A percentile compares a stretch with the other conserved stretches of the same genome.
Conservation (phyloP, 1,284 basidiomycete genomes). For the Trichosporon ovoides region DNA sequence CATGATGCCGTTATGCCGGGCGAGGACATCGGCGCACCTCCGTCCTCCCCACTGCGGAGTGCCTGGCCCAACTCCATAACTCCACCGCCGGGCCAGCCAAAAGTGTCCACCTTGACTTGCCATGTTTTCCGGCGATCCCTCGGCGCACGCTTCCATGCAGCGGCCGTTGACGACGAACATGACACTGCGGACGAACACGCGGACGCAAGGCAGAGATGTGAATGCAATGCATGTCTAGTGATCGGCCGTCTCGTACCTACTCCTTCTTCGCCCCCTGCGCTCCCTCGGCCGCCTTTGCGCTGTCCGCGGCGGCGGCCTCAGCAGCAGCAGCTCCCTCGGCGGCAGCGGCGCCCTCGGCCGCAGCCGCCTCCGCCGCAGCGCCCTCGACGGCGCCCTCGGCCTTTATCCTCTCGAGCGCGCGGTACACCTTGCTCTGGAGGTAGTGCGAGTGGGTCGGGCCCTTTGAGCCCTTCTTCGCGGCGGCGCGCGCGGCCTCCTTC, state of each 20-base stretch:
- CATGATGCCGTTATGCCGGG: too few species aligned
- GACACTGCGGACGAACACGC: background rate
- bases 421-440: slow-evolving; percentile 91
- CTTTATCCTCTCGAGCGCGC: slow-evolving; percentile 82
- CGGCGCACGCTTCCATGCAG: too few species aligned
- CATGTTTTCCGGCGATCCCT: too few species aligned
- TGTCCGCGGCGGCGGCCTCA: slow-evolving; percentile 18
- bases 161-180: too few species aligned
- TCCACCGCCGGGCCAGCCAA: too few species aligned
- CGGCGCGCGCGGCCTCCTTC: slow-evolving; percentile 9
- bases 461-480: slow-evolving; percentile 26
- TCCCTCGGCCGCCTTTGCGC: slow-evolving; percentile 6
- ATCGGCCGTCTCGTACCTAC: background rate
- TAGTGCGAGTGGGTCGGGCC: slow-evolving; percentile 67
- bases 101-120: too few species aligned
- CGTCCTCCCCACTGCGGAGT: too few species aligned
- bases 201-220: background rate
- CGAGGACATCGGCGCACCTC: too few species aligned
- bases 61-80: too few species aligned
- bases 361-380: slow-evolving; percentile 12
- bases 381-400: slow-evolving; percentile 34
- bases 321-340: slow-evolving; percentile 18
- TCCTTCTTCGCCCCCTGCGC: slow-evolving; percentile 1
- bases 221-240: slow-evolving; percentile 3
- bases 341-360: slow-evolving; percentile 15